Conservation (phyloP, 441 rosid genomes). For the Bruguiera hainesii region DNA sequence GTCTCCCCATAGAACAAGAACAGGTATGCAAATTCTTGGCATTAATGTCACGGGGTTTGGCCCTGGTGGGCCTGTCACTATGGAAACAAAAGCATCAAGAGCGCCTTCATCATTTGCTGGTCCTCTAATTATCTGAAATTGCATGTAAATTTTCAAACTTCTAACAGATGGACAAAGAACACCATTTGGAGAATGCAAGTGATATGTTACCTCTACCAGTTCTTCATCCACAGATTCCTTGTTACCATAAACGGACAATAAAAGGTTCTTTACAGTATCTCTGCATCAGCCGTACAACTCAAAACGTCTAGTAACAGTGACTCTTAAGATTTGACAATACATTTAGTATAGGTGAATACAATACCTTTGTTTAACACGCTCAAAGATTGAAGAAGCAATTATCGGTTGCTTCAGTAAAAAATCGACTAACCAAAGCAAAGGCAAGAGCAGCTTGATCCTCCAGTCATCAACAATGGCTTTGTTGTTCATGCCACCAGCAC, state of each 20-base stretch:
- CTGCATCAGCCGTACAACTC: conserved; percentile 33
- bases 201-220: conserved; percentile 56
- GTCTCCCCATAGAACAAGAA: conserved; percentile 83
- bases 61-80: conserved; percentile 90
- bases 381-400: conserved; percentile 66
- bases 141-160: neutral
- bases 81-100: conserved; percentile 84
- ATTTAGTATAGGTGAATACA: neutral
- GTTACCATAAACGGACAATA: conserved; percentile 63
- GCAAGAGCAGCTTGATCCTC: conserved; percentile 78
- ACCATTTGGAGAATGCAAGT: neutral
- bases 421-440: conserved; percentile 71
- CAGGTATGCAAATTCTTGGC: conserved; percentile 51
- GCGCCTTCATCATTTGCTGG: conserved; percentile 89
- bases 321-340: neutral
- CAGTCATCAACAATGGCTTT: conserved; percentile 92
- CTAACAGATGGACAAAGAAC: neutral
- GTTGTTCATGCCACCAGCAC: conserved; percentile 97
- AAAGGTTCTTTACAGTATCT: conserved; percentile 60
- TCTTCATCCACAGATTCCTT: conserved; percentile 80
- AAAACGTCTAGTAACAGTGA: neutral
- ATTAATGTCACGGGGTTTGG: conserved; percentile 73
- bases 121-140: conserved; percentile 64
- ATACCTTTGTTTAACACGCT: conserved; percentile 69
- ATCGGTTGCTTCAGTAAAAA: conserved; percentile 59